Conservation (phyloP, 345 rosid genomes). For the Eucalyptus curtisii region DNA sequence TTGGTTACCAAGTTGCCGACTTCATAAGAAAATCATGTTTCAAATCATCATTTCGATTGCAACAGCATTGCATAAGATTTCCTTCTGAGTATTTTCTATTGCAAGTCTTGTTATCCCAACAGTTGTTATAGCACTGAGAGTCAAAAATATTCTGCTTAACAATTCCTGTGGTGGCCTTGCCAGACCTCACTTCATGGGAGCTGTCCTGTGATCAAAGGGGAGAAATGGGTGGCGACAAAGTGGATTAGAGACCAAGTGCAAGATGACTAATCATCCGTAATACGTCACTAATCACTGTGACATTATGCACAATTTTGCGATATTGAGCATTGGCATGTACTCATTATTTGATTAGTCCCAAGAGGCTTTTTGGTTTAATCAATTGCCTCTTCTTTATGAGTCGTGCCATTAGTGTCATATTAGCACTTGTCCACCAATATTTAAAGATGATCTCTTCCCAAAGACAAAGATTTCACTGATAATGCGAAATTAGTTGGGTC, state of each 20-base stretch:
- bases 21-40: background rate
- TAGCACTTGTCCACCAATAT: background rate
- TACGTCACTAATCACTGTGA: background rate
- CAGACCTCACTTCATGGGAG: constrained; percentile 90
- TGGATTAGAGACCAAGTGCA: constrained; percentile 71
- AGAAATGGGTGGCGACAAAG: constrained; percentile 95
- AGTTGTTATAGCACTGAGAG: background rate
- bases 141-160: background rate
- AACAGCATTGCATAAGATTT: background rate
- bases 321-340: background rate
- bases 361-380: background rate
- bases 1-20: background rate
- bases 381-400: background rate
- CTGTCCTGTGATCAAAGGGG: constrained; percentile 64
- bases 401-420: background rate
- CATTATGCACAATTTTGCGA: background rate
- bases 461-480: background rate
- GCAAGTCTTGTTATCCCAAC: background rate
- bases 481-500: background rate
- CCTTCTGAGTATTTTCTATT: background rate
- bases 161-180: background rate
- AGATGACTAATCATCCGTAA: background rate
- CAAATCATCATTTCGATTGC: background rate
- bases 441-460: background rate
- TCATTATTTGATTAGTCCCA: background rate